Base-by-base conservation (phyloP, 257 asterid species). In the Nicotiana benthamiana region DNA sequence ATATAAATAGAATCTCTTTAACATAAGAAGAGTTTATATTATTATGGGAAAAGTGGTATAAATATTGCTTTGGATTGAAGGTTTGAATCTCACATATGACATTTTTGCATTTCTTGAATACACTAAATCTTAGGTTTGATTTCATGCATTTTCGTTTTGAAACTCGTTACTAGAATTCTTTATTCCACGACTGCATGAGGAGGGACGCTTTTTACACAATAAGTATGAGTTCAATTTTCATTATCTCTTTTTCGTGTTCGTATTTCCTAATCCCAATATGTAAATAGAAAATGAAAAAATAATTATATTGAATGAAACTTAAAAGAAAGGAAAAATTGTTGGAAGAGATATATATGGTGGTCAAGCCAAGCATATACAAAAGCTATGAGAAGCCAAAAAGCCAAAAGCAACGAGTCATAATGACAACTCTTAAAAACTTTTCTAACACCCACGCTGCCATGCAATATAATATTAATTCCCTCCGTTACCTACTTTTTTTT, bases 401-500 rank as follows among this genome's bases (percentile, higher is more conserved):
- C n/a, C 22, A 61, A 81, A 79, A 82, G 86, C 82, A 82, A 87
- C 59, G 81, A 26, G 79, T 74, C 46, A 75, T 83, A 60, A 86
- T 86, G 87, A 85, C 88, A 86, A 83, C 80, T 83, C 75, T 70
- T 12, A 43, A 5, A 40, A 67, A 81, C 88, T 82, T 88, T 83
- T 9, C 90, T 82, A 88, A 85, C 91, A 80, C 80, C 83, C 89
- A n/a, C n/a, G n/a, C n/a, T n/a, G n/a, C n/a, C n/a, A 86, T 85
- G 87, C 65, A 84, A 65, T 52, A 24, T 81, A 27, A 81, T 62
- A 82, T n/a, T n/a, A n/a, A n/a, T n/a, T n/a, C n/a, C n/a, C n/a
- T n/a, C n/a, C n/a, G n/a, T n/a, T n/a, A n/a, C n/a, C n/a, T n/a
- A n/a, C n/a, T n/a, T n/a, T n/a, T n/a, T n/a, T n/a, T n/a, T n/a